Evolutionary conservation across 164 flowering plant species (phyloP).

Genomic region (Macadamia integrifolia): DNA sequence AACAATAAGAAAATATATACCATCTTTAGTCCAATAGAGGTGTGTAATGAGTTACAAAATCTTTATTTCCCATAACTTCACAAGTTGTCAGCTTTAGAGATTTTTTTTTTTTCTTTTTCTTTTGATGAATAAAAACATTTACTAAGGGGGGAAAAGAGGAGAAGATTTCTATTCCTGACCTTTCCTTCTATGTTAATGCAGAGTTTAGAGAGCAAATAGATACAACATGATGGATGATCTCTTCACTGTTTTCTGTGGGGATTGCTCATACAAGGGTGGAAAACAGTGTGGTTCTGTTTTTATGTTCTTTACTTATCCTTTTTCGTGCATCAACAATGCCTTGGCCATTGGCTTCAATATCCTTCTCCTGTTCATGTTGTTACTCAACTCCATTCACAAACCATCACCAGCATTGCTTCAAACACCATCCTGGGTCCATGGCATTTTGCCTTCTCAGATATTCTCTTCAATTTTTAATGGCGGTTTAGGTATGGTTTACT

Average conservation of each 20-base stretch:
- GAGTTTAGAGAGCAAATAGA: background rate
- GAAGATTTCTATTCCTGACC: background rate
- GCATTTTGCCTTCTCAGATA: constrained; percentile 12
- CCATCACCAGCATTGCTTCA: constrained; percentile 6
- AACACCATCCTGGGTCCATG: constrained; percentile 2
- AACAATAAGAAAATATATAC: background rate
- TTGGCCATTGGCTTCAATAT: constrained; percentile 32
- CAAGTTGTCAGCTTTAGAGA: too few relatives aligned
- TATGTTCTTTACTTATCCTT: constrained; percentile 17
- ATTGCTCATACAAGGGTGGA: constrained; percentile 12
- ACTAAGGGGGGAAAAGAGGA: too few relatives aligned
- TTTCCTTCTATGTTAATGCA: background rate
- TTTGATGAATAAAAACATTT: too few relatives aligned
- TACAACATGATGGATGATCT: constrained; percentile 19
- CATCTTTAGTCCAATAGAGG: background rate
- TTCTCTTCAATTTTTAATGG: constrained; percentile 33
- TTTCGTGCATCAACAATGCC: constrained; percentile 40
- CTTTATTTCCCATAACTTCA: too few relatives aligned
- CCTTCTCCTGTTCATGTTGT: constrained; percentile 31
- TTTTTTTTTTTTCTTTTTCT: background rate
- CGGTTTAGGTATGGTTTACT: constrained; percentile 33
- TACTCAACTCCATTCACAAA: constrained; percentile 19
- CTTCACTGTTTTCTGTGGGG: constrained; percentile 39
- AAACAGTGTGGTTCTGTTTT: constrained; percentile 17
- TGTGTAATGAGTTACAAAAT: background rate